Evolutionary conservation across 2,329 filamentous ascomycete genomes (phyloP).

Genomic region (Erysiphe neolycopersici): DNA sequence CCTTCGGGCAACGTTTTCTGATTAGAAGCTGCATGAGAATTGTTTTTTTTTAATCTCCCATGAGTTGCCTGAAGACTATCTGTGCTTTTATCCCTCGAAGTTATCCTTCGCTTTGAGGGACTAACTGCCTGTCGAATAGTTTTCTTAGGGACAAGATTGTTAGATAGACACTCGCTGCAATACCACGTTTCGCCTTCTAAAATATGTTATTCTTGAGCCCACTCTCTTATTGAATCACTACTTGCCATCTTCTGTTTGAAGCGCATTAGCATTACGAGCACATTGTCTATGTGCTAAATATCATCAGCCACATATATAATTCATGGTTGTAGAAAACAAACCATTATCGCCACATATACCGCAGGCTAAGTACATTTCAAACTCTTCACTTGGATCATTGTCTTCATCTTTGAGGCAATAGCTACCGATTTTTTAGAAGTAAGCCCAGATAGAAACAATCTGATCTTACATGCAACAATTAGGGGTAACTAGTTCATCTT

Average conservation of each 20-base stretch:
- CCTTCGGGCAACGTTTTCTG: conserved; percentile 26
- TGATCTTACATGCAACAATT: conserved; percentile 37
- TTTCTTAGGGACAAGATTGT: conserved; percentile 19
- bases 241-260: conserved; percentile 37
- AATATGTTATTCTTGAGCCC: conserved; percentile 2
- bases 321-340: conserved; percentile 21
- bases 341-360: conserved; percentile 56
- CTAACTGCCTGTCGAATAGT: no score
- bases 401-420: conserved; percentile 70
- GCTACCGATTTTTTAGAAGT: conserved; percentile 20
- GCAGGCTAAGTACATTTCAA: conserved; percentile 55
- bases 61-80: no score
- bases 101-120: no score
- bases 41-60: no score
- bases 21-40: no score
- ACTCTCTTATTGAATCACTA: conserved; percentile 3
- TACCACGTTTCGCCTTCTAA: conserved; percentile 32
- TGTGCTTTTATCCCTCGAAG: no score
- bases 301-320: conserved; percentile 16
- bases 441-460: conserved; percentile 2
- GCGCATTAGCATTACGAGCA: conserved; percentile 41
- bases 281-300: conserved; percentile 68
- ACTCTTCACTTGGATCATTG: conserved; percentile 56
- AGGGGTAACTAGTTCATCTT: conserved; percentile 23
- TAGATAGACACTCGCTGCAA: conserved; percentile 24